These are phyloP conservation scores for Globisporangium middletonii DNA, from an alignment of 352 stramenopile species.

Conservation along the genomic window DNA sequence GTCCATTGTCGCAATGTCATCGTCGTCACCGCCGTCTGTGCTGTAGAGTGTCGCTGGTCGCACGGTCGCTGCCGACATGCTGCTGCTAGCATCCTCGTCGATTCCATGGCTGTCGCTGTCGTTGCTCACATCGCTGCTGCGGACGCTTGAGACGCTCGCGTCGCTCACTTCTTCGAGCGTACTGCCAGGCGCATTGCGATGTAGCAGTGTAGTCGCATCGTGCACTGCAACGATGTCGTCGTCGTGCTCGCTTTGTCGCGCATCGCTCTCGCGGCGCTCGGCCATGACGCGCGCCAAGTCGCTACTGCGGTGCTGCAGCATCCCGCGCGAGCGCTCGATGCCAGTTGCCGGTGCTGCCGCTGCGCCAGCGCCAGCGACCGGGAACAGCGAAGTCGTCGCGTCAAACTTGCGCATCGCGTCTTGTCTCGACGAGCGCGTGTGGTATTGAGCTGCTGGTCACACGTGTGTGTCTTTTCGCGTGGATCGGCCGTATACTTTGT, in stretches of 20 bases:
- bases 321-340: neutral
- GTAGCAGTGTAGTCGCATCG: neutral
- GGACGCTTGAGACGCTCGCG: slow-evolving; percentile 8
- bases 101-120: neutral
- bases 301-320: slow-evolving; percentile 14
- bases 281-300: slow-evolving; percentile 16
- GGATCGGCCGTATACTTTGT: neutral
- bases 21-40: slow-evolving; percentile 1
- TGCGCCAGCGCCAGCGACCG: neutral
- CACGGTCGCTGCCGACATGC: slow-evolving; percentile 2
- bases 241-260: neutral
- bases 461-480: neutral
- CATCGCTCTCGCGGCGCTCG: slow-evolving; percentile 7
- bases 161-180: slow-evolving; percentile 20
- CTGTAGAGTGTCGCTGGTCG: neutral
- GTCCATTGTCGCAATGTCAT: slow-evolving; percentile 13
- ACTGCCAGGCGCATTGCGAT: no score
- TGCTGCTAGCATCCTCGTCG: neutral
- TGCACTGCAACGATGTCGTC: slow-evolving; percentile 12
- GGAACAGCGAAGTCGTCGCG: slow-evolving; percentile 5
- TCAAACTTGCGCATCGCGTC: slow-evolving; percentile 9
- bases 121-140: neutral
- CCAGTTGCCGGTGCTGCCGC: neutral
- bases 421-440: neutral
- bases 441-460: neutral